A percentile compares a stretch with the other conserved stretches of the same genome.
phyloP scores from a whole-genome alignment of 2,329 filamentous ascomycete genomes.

The Lachnellula arida region DNA sequence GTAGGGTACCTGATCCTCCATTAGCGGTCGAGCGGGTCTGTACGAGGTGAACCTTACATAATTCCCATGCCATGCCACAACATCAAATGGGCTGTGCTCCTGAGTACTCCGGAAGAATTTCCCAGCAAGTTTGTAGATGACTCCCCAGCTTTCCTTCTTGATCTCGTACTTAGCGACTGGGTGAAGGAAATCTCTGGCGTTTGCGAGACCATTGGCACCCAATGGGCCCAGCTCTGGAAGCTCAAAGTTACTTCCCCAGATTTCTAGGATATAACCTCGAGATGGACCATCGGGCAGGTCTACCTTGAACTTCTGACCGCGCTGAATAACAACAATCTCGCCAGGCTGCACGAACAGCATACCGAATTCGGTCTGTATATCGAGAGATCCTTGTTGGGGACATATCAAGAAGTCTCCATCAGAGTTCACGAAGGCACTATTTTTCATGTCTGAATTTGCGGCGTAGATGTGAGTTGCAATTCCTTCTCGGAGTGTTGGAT shows the following conservation, averaged over 20 bases:
- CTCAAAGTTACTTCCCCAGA: conserved; percentile 58
- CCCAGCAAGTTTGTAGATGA: conserved; percentile 57
- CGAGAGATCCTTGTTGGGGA: conserved; percentile 50
- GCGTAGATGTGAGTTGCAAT: conserved; percentile 46
- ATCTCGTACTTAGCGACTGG: conserved; percentile 50
- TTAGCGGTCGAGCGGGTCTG: not conserved
- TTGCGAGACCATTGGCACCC: conserved; percentile 60
- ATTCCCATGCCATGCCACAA: conserved; percentile 74
- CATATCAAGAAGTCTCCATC: conserved; percentile 64
- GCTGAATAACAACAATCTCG: conserved; percentile 60
- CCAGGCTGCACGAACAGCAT: conserved; percentile 55
- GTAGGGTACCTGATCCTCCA: conserved; percentile 47
- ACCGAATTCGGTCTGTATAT: conserved; percentile 57
- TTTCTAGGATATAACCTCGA: conserved; percentile 57
- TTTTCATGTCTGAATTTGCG: conserved; percentile 43
- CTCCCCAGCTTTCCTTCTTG: conserved; percentile 34
- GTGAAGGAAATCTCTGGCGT: conserved; percentile 59
- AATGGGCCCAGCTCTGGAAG: conserved; percentile 62
- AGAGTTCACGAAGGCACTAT: conserved; percentile 47
- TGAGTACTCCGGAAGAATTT: conserved; percentile 60
- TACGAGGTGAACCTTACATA: conserved; percentile 12
- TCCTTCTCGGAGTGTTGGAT: conserved; percentile 45
- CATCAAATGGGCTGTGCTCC: conserved; percentile 67
- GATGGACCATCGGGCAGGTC: conserved; percentile 53
- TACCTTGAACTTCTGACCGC: conserved; percentile 59